phyloP scores from a whole-genome alignment of 768 basidiomycete genomes.

The Calvatia gigantea region DNA sequence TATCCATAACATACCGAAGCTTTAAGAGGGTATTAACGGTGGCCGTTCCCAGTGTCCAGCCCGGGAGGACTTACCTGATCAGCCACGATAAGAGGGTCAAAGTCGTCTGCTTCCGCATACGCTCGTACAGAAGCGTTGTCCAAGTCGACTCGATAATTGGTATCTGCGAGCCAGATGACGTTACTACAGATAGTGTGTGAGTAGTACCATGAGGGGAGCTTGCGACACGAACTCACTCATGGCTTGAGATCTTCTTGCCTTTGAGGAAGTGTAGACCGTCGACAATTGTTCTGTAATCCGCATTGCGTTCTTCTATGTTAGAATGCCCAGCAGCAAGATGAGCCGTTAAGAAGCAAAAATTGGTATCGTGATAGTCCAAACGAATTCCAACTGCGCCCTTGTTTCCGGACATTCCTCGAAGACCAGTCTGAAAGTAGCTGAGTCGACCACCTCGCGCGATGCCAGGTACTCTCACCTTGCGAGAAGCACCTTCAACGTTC shows the following conservation, averaged over 20 bases:
- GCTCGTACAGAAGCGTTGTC: conserved; percentile 77
- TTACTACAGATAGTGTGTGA: conserved; percentile 49
- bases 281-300: conserved; percentile 87
- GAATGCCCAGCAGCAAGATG: conserved; percentile 95
- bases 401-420: conserved; percentile 93
- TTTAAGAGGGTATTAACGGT: conserved; percentile 26
- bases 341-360: conserved; percentile 92
- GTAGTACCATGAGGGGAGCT: neutral
- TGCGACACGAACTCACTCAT: conserved; percentile 62
- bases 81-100: conserved; percentile 69
- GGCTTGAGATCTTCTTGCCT: conserved; percentile 84
- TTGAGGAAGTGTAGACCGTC: conserved; percentile 82
- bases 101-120: conserved; percentile 60
- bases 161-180: conserved; percentile 91
- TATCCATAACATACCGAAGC: conserved; percentile 72
- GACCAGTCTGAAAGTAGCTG: conserved; percentile 57
- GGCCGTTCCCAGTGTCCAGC: neutral
- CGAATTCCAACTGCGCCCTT: conserved; percentile 96
- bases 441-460: neutral
- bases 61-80: conserved; percentile 72
- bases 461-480: conserved; percentile 57
- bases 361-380: conserved; percentile 86
- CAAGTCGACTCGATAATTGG: conserved; percentile 91
- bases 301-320: conserved; percentile 87
- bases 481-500: conserved; percentile 87